Conservation (phyloP, 768 basidiomycete genomes). For the Trametes cingulata region DNA sequence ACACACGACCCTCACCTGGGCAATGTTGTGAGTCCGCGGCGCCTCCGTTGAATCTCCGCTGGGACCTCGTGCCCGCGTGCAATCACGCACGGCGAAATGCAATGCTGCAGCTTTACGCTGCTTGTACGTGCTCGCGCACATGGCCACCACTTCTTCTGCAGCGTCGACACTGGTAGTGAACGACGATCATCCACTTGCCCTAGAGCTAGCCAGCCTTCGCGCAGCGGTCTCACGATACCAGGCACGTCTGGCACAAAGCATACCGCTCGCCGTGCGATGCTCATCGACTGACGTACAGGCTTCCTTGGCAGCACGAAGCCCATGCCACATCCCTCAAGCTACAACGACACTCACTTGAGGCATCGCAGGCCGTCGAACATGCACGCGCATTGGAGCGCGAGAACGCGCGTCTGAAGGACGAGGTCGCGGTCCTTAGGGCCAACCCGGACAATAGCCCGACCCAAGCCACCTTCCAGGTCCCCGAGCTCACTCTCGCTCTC, state of each 20-base stretch:
- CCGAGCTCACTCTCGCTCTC: conserved; percentile 67
- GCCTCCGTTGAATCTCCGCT: not conserved
- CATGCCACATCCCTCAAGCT: conserved; percentile 65
- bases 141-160: conserved; percentile 6
- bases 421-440: conserved; percentile 55
- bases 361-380: conserved; percentile 49
- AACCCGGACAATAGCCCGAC: conserved; percentile 47
- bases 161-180: conserved; percentile 1
- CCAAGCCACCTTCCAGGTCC: conserved; percentile 40
- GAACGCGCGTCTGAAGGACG: conserved; percentile 56
- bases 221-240: conserved; percentile 38
- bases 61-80: not conserved
- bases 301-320: conserved; percentile 61
- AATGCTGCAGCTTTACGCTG: conserved; percentile 10
- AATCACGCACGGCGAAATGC: not conserved
- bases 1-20: no score
- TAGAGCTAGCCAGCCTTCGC: conserved; percentile 39
- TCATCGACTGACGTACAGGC: conserved; percentile 31
- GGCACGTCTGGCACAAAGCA: conserved; percentile 25
- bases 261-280: conserved; percentile 7
- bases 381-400: conserved; percentile 54
- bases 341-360: conserved; percentile 59
- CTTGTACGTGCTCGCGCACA: conserved; percentile 20
- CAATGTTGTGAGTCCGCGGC: not conserved
- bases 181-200: conserved; percentile 40